phyloP scores from a whole-genome alignment of 1,284 basidiomycete species.

The Melampsora americana region DNA sequence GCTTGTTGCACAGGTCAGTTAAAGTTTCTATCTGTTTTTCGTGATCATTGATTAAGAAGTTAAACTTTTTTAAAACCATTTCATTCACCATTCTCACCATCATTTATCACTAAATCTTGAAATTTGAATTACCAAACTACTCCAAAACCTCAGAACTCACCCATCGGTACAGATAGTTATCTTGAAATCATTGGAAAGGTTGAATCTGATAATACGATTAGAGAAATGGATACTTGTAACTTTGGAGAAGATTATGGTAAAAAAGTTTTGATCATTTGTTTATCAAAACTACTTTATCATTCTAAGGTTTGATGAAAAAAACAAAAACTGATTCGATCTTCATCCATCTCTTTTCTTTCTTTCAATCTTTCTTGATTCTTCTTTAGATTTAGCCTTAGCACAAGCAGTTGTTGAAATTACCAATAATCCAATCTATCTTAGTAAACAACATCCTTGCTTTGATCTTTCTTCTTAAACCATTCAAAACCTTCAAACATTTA shows the following conservation, averaged over 20 bases:
- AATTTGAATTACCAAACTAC: no score
- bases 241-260: slow-evolving; percentile 29
- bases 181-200: slow-evolving; percentile 24
- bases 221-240: slow-evolving; percentile 15
- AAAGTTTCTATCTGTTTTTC: no score
- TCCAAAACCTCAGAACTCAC: not conserved
- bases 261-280: no score
- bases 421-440: slow-evolving; percentile 11
- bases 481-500: no score
- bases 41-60: not conserved
- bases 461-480: no score
- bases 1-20: not conserved
- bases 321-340: no score
- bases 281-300: no score
- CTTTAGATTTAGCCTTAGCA: slow-evolving; percentile 17
- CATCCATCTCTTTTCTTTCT: not conserved
- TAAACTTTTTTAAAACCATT: not conserved
- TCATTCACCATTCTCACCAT: not conserved
- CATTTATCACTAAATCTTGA: no score
- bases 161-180: slow-evolving; percentile 4
- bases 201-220: slow-evolving; percentile 1
- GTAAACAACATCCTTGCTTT: slow-evolving; percentile 17
- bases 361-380: not conserved
- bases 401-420: slow-evolving; percentile 27
- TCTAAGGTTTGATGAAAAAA: no score